Base-by-base conservation (phyloP, 306 rosid genomes). In the Myrica gale region DNA sequence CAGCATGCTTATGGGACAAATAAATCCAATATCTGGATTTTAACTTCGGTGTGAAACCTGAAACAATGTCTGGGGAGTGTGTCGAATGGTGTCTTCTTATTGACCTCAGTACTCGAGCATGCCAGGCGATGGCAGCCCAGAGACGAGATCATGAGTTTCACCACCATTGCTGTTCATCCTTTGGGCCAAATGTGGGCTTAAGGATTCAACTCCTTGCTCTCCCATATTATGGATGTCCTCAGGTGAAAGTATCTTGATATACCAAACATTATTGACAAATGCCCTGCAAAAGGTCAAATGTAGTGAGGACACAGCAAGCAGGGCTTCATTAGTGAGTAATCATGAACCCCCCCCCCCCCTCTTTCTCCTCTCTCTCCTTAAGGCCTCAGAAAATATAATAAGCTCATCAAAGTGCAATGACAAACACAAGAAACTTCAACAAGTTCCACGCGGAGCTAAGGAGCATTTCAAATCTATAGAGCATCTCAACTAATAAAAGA, bases 201-300 rank as follows among this genome's bases (percentile, higher is more conserved):
- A 78, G 75, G 93, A 71, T 73, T 86, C 96, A 6, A 81, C 81
- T 19, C 88, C 87, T 76, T 83, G 89, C 67, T 85, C 92, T 45
- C 97, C 90, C 93, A 92, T 85, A 80, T 90, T 88, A 80, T 90
- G 97, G 68, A 92, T 79, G 79, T 87, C 97, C 83, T 88, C 89
- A 9, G 92, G 97, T 43, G 97, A 90, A 54, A 92, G 96, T 84
- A 90, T 90, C 82, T 90, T 92, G 83, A 92, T 90, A 69, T 86
- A 90, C 97, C 97, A 88, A 66, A 90, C 96, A 50, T 90, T 90
- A 75, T 90, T 92, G 70, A 92, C 92, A 68, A 87, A 92, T 74
- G 96, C 89, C 86, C 97, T 90, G 81, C 83, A 85, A 51, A 17
- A 39, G 77, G 68, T 78, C 69, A 68, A 23, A 50, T 41, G 52